A percentile compares a stretch with the other conserved stretches of the same genome.
Evolutionary conservation across 139 green algal genomes (phyloP).

Genomic region (Chlorella sp.): DNA sequence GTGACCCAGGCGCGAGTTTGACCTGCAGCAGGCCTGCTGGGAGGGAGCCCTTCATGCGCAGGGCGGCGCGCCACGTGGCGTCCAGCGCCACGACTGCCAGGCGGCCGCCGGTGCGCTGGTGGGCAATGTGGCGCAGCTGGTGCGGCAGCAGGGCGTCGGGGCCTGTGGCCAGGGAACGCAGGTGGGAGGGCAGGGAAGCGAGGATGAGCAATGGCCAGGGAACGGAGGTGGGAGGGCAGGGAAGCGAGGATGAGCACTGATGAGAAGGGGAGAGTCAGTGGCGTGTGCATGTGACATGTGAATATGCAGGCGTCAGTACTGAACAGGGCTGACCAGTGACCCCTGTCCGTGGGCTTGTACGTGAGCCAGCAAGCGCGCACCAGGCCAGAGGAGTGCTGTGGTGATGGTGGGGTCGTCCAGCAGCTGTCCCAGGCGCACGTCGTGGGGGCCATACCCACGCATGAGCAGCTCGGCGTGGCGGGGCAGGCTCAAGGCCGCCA

Average conservation of each 20-base stretch:
- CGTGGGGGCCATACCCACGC: slow-evolving; percentile 21
- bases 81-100: slow-evolving; percentile 29
- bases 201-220: not conserved
- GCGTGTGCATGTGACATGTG: not conserved
- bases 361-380: slow-evolving; percentile 7
- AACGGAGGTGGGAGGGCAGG: not conserved
- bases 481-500: slow-evolving; percentile 4
- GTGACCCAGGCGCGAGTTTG: too few relatives aligned
- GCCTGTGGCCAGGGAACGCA: slow-evolving; percentile 12
- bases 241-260: not conserved
- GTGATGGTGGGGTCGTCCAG: slow-evolving; percentile 17
- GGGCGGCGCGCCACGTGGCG: slow-evolving; percentile 24
- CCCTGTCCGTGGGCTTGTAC: not conserved
- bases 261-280: not conserved
- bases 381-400: slow-evolving; percentile 28
- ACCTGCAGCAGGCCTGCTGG: too few relatives aligned
- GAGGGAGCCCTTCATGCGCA: slow-evolving; percentile 24
- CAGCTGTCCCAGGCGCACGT: slow-evolving; percentile 12
- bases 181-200: not conserved
- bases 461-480: slow-evolving; percentile 18
- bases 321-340: not conserved
- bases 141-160: slow-evolving; percentile 14
- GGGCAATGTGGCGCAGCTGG: slow-evolving; percentile 15
- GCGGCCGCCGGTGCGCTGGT: slow-evolving; percentile 12
- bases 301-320: not conserved